Percentiles rank a stretch among this genome's conserved stretches.
These are phyloP conservation scores for Rosa chinensis DNA, from an alignment of 306 rosid genomes.

Conservation along the genomic window DNA sequence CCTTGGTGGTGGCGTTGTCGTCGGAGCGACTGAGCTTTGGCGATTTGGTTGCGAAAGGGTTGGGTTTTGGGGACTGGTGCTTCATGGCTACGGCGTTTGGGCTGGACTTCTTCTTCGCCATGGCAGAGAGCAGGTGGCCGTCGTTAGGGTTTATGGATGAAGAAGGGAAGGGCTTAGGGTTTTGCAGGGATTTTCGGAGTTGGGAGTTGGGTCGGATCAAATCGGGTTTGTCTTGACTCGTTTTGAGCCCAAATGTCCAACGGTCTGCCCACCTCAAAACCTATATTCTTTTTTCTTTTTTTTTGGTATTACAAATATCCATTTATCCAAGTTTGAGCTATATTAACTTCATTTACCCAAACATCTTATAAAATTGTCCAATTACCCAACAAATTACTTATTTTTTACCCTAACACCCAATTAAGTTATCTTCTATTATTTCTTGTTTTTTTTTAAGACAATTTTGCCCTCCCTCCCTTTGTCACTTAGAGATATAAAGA, in stretches of 20 bases:
- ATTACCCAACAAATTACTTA: no score
- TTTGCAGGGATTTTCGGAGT: conserved; percentile 13
- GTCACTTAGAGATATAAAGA: no score
- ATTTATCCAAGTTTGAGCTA: no score
- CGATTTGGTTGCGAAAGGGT: conserved; percentile 58
- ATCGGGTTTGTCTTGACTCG: not conserved
- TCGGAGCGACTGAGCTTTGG: not conserved
- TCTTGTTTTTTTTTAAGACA: no score
- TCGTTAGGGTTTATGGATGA: conserved; percentile 26
- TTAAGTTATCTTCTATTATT: no score
- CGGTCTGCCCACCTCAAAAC: no score
- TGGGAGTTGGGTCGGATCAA: not conserved
- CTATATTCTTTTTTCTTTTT: no score
- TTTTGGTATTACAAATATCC: no score
- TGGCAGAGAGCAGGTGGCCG: not conserved
- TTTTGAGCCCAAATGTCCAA: not conserved
- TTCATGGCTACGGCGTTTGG: conserved; percentile 66
- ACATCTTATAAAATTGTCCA: no score
- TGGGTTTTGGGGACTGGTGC: conserved; percentile 39
- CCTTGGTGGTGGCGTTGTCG: not conserved
- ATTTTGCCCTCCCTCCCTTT: no score
- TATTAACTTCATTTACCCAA: no score
- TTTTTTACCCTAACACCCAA: no score
- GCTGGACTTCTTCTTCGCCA: conserved; percentile 45
- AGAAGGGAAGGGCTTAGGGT: conserved; percentile 24